A percentile compares a stretch with the other conserved stretches of the same genome.
These are phyloP conservation scores for Austroboletus niveus DNA, from an alignment of 1,284 basidiomycete genomes.

Conservation along the genomic window DNA sequence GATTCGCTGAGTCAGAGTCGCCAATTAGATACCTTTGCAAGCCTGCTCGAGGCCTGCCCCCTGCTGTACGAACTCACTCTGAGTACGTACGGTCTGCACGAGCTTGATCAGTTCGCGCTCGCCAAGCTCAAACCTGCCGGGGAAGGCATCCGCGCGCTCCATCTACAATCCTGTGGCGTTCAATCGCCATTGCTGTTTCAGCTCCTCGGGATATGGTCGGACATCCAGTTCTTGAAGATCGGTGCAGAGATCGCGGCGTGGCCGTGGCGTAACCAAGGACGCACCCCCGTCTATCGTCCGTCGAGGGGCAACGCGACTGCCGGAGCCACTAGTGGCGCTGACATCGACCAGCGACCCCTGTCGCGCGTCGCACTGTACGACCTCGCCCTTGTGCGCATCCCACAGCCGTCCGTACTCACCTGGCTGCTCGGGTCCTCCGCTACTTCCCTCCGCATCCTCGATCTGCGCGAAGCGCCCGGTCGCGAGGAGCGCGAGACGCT, in stretches of 20 bases:
- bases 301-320: neutral
- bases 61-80: conserved; percentile 41
- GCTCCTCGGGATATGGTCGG: conserved; percentile 40
- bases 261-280: conserved; percentile 21
- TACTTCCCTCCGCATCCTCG: conserved; percentile 39
- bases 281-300: conserved; percentile 8
- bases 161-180: conserved; percentile 37
- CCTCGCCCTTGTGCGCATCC: conserved; percentile 39
- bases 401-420: conserved; percentile 27
- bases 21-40: conserved; percentile 19
- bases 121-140: conserved; percentile 26
- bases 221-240: conserved; percentile 39
- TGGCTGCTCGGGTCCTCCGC: conserved; percentile 42
- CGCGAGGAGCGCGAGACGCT: conserved; percentile 27
- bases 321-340: too few species aligned
- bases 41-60: conserved; percentile 33
- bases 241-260: conserved; percentile 39
- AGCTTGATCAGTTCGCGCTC: conserved; percentile 26
- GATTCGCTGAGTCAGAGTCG: conserved; percentile 5
- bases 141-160: conserved; percentile 37
- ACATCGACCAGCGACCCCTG: conserved; percentile 1
- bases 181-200: conserved; percentile 48
- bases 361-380: conserved; percentile 37
- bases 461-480: conserved; percentile 39
- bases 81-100: conserved; percentile 28